Evolutionary conservation across 2,329 filamentous ascomycete species (phyloP).

Genomic region (Dothiorella sarmentorum): DNA sequence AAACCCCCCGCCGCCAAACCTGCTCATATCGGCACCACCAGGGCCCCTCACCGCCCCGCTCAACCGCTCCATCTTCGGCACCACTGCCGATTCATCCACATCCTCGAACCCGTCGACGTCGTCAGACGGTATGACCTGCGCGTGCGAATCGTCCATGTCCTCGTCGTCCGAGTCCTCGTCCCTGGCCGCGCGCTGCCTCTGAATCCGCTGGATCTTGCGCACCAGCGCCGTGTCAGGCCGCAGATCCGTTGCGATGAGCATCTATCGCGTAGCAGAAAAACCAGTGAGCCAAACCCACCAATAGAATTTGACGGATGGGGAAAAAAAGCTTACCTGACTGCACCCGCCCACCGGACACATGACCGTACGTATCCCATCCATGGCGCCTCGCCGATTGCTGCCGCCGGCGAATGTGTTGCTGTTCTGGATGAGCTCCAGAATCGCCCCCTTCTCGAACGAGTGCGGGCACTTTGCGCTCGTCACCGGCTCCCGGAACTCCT

Average conservation of each 20-base stretch:
- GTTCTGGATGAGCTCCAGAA: constrained; percentile 52
- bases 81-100: not conserved
- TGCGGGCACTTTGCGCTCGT: constrained; percentile 67
- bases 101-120: not conserved
- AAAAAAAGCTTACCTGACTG: constrained; percentile 1
- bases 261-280: constrained; percentile 24
- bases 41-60: not conserved
- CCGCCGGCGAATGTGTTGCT: constrained; percentile 23
- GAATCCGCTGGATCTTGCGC: constrained; percentile 38
- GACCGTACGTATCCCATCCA: constrained; percentile 33
- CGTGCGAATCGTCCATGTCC: constrained; percentile 24
- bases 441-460: constrained; percentile 65
- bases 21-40: not conserved
- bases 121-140: not conserved
- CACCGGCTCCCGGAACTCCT: constrained; percentile 62
- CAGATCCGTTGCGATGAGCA: constrained; percentile 31
- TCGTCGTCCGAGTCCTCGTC: constrained; percentile 27
- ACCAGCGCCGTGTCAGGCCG: constrained; percentile 31
- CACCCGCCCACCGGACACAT: constrained; percentile 27
- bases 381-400: constrained; percentile 19
- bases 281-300: not conserved
- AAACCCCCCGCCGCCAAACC: not conserved
- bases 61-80: constrained; percentile 5
- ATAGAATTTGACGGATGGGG: not conserved
- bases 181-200: constrained; percentile 26